Evolutionary conservation across 257 asterid genomes (phyloP).

Genomic region (Fraxinus americana): DNA sequence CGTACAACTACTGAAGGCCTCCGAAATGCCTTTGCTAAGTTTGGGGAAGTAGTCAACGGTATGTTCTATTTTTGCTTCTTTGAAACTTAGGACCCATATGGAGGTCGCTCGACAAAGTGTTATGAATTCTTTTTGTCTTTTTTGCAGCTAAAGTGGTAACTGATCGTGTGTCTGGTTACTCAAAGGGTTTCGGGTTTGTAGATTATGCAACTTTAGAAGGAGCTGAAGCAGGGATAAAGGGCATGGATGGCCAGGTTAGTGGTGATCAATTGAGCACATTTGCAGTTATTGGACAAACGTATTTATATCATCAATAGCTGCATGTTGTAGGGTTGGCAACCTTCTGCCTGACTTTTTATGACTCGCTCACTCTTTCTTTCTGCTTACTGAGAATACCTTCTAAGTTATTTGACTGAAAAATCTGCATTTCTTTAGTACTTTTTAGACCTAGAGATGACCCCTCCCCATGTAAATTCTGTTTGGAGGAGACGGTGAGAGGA

Average conservation of each 20-base stretch:
- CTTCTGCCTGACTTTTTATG: not conserved
- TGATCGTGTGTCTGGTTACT: conserved; percentile 76
- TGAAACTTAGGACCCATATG: not conserved
- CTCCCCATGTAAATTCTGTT: not conserved
- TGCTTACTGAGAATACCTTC: not conserved
- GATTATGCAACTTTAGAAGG: conserved; percentile 63
- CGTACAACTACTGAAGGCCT: conserved; percentile 89
- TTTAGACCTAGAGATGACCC: conserved; percentile 5
- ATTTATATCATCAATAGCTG: not conserved
- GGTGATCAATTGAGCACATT: not conserved
- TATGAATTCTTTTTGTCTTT: conserved; percentile 8
- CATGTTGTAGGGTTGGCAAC: not conserved
- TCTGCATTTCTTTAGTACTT: not conserved
- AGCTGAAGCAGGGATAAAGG: conserved; percentile 72
- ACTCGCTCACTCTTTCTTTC: not conserved
- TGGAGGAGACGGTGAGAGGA: not conserved
- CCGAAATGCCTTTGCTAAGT: conserved; percentile 65
- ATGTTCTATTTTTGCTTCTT: conserved; percentile 13
- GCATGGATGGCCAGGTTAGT: conserved; percentile 90
- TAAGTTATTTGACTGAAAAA: not conserved
- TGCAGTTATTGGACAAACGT: not conserved
- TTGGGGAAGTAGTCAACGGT: conserved; percentile 79
- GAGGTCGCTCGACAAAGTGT: not conserved
- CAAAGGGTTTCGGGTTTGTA: conserved; percentile 93
- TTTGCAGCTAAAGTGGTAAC: conserved; percentile 83